These are phyloP conservation scores for Metschnikowia continentalis DNA, from an alignment of 805 yeast genomes.

Conservation along the genomic window DNA sequence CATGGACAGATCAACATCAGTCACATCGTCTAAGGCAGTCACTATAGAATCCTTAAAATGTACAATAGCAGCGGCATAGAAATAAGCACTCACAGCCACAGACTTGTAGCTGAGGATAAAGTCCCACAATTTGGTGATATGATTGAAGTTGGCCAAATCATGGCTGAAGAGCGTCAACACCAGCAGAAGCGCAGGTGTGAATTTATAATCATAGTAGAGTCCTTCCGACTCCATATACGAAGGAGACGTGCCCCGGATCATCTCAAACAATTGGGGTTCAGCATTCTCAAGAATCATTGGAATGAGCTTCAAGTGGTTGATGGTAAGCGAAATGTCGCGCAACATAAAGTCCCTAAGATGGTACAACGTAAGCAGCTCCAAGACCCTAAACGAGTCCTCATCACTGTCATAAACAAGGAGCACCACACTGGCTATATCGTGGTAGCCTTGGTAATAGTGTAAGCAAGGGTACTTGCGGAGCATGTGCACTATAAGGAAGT, in stretches of 20 bases:
- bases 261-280: constrained; percentile 44
- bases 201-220: constrained; percentile 30
- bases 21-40: background rate
- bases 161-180: constrained; percentile 77
- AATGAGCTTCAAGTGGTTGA: constrained; percentile 61
- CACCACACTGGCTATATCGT: constrained; percentile 74
- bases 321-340: constrained; percentile 58
- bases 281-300: constrained; percentile 52
- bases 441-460: constrained; percentile 88
- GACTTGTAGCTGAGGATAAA: constrained; percentile 55
- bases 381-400: constrained; percentile 37
- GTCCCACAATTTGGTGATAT: constrained; percentile 65
- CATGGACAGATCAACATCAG: constrained; percentile 27
- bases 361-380: constrained; percentile 54
- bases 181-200: constrained; percentile 64
- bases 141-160: constrained; percentile 48
- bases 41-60: constrained; percentile 30
- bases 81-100: constrained; percentile 49
- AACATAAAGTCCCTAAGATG: constrained; percentile 86
- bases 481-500: constrained; percentile 45
- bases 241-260: constrained; percentile 36
- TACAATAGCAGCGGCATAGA: constrained; percentile 56
- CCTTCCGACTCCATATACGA: constrained; percentile 24
- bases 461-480: constrained; percentile 59
- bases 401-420: constrained; percentile 46